Evolutionary conservation across 176 grass and related monocot genomes (phyloP), one percentile per base, ranked within the genome.

Genomic region (Guadua angustifolia): DNA sequence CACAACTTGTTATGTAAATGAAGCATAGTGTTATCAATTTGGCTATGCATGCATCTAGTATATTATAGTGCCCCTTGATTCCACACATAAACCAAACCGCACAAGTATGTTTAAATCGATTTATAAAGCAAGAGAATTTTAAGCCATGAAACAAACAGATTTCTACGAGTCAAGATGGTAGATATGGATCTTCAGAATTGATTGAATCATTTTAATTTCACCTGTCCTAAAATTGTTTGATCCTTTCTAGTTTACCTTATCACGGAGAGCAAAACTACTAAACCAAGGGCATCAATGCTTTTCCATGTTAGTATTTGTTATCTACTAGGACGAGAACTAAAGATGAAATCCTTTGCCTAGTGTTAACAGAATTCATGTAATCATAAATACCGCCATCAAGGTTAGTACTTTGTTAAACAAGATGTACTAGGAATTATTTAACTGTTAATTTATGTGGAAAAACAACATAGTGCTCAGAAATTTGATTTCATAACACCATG

Each of bases 91-190:
- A 42, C 49, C 57, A 83, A 68, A 79, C 32, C 26, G 21, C 60
- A 83, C 58, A 61, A 73, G 21, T 22, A 21, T 45, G 33, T 43
- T 40, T 67, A 60, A 39, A 36, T 40, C n/a, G 50, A 70, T 62
- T 4, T 63, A 76, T 82, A 43, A 70, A 74, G 71, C 63, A 82
- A 61, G 25, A 61, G 15, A 24, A 24, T 38, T 87, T 50, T 26
- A 18, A 39, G 38, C 35, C 79, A 79, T 74, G 74, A 66, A 86
- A 83, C 46, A 64, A 81, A 82, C 53, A 44, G 6, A 36, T 56
- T 59, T 33, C 47, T 78, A 66, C 21, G 35, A 73, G 49, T 68
- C 88, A 78, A 46, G 8, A 59, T 26, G 83, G 83, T 89, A 49
- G 83, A 65, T 82, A 53, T 24, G 13, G 65, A 68, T 85, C 47